Percentiles rank a stretch among this genome's conserved stretches.
Conservation (phyloP, 139 green algal species). For the Picochlorum sp. region DNA sequence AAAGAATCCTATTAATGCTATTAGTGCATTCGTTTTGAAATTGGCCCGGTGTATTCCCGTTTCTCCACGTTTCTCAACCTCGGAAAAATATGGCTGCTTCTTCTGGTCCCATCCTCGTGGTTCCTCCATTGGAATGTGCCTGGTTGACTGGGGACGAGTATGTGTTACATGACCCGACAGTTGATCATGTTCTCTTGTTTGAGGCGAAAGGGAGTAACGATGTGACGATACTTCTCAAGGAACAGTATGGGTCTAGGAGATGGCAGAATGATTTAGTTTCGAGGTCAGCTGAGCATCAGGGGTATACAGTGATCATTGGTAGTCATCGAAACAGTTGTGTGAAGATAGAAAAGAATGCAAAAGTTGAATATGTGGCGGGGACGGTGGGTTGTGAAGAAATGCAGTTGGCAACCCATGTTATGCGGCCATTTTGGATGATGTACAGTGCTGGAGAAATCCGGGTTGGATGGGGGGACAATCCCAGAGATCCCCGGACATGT, state of each 20-base stretch:
- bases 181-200: constrained; percentile 47
- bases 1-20: too few species aligned
- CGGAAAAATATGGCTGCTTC: neutral
- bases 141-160: constrained; percentile 56
- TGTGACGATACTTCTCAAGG: constrained; percentile 68
- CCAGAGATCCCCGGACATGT: constrained; percentile 1
- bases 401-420: constrained; percentile 17
- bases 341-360: constrained; percentile 72
- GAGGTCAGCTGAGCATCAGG: constrained; percentile 29
- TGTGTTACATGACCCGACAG: constrained; percentile 25
- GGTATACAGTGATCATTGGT: constrained; percentile 83
- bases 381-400: constrained; percentile 13
- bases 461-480: constrained; percentile 38
- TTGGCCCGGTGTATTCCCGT: too few species aligned
- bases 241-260: constrained; percentile 47
- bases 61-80: too few species aligned
- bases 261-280: constrained; percentile 46
- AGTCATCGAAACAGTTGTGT: constrained; percentile 74
- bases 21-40: too few species aligned
- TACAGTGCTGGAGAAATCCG: constrained; percentile 42
- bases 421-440: constrained; percentile 56
- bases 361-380: constrained; percentile 24
- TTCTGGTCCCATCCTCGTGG: constrained; percentile 38
- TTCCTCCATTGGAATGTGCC: constrained; percentile 74
- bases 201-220: constrained; percentile 72